Conservation (phyloP, 306 rosid genomes). For the Corylus avellana region DNA sequence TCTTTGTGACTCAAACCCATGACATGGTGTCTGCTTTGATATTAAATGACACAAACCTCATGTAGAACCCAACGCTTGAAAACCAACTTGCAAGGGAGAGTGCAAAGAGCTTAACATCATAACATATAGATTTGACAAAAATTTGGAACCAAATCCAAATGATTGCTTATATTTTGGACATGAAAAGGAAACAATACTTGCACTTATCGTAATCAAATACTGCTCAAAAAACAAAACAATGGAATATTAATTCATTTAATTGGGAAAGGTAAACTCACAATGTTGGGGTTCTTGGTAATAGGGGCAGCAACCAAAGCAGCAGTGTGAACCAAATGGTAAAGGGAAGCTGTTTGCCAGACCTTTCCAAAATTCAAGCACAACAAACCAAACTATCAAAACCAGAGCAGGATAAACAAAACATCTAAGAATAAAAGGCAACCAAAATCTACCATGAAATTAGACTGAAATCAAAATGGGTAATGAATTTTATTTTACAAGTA, state of each 20-base stretch:
- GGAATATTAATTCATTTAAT: background rate
- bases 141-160: background rate
- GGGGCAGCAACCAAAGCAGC: conserved; percentile 89
- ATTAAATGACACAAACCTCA: too few relatives aligned
- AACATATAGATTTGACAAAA: background rate
- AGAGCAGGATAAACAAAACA: background rate
- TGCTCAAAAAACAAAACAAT: background rate
- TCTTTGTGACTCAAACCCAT: too few relatives aligned
- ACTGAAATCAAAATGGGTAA: conserved; percentile 10
- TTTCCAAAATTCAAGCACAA: conserved; percentile 27
- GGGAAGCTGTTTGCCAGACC: conserved; percentile 97
- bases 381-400: background rate
- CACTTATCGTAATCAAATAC: background rate
- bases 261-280: conserved; percentile 53
- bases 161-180: background rate
- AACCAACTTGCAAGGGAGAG: too few relatives aligned
- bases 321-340: conserved; percentile 92
- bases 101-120: too few relatives aligned
- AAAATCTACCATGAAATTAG: conserved; percentile 24
- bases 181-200: background rate
- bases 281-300: conserved; percentile 60
- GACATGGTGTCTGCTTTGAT: too few relatives aligned
- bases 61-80: too few relatives aligned
- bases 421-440: background rate
- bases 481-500: background rate